Evolutionary conservation across 2,329 filamentous ascomycete species (phyloP).

Genomic region (Zarea fungicola): DNA sequence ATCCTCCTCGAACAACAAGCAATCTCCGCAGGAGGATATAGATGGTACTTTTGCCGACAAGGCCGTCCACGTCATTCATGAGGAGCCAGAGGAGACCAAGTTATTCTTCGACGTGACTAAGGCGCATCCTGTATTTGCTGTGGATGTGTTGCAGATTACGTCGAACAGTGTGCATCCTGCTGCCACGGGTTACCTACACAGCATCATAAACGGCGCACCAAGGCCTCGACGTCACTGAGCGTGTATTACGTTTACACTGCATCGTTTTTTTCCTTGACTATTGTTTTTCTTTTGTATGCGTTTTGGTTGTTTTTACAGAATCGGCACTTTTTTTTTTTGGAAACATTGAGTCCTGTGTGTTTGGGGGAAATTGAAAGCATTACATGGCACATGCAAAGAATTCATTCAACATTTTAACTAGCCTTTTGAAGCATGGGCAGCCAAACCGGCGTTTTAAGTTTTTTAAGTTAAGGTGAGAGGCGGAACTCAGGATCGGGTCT

Average conservation of each 20-base stretch:
- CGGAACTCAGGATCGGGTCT: too few species aligned
- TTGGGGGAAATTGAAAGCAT: too few species aligned
- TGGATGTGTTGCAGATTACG: conserved; percentile 7
- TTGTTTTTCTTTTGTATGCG: background rate
- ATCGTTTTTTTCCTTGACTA: background rate
- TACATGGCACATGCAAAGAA: too few species aligned
- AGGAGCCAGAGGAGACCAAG: background rate
- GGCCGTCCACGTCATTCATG: background rate
- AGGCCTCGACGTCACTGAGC: conserved; percentile 1
- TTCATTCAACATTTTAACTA: too few species aligned
- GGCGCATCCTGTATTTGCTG: conserved; percentile 6
- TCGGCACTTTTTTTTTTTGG: too few species aligned
- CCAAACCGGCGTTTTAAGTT: too few species aligned
- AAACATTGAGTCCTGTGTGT: too few species aligned
- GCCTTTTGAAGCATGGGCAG: too few species aligned
- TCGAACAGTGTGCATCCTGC: conserved; percentile 6
- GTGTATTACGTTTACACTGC: background rate
- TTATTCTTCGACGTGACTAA: conserved; percentile 9
- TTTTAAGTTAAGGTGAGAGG: too few species aligned
- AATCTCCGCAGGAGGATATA: conserved; percentile 9
- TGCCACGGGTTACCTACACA: conserved; percentile 10
- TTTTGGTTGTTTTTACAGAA: background rate
- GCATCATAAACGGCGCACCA: conserved; percentile 10
- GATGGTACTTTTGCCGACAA: conserved; percentile 4
- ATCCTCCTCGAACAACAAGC: conserved; percentile 5